Percentiles rank a stretch among this genome's conserved stretches.
Conservation (phyloP, 2,329 filamentous ascomycete genomes). For the Eutypa lata region DNA sequence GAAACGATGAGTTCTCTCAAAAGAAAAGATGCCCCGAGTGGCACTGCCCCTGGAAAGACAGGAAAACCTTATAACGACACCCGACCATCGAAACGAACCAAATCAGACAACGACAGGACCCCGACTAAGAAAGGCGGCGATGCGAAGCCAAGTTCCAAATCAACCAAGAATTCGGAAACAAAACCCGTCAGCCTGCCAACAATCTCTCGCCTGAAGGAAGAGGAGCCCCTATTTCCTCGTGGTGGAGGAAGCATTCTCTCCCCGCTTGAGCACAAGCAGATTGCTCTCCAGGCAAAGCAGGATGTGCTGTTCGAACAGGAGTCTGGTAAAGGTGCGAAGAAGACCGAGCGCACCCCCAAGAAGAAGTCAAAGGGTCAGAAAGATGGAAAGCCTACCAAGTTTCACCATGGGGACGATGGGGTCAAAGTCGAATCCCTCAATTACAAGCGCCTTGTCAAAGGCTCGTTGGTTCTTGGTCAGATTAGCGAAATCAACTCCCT, state of each 20-base stretch:
- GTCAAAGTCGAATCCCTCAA: conserved; percentile 83
- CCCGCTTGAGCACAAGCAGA: conserved; percentile 93
- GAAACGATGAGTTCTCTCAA: conserved; percentile 54
- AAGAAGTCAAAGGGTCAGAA: conserved; percentile 53
- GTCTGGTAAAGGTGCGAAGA: conserved; percentile 49
- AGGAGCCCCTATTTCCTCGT: conserved; percentile 88
- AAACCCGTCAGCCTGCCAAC: conserved; percentile 28
- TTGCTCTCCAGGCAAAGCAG: conserved; percentile 85
- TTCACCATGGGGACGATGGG: conserved; percentile 50
- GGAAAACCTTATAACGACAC: conserved; percentile 44
- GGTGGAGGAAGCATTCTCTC: conserved; percentile 89
- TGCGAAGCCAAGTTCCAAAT: conserved; percentile 21
- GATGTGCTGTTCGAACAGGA: conserved; percentile 89
- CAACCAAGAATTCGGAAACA: conserved; percentile 18
- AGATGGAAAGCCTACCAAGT: conserved; percentile 49
- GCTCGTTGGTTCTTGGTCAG: conserved; percentile 84
- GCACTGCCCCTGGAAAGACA: conserved; percentile 46
- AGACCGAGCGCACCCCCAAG: conserved; percentile 39
- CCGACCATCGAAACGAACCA: conserved; percentile 47
- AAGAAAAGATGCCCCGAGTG: conserved; percentile 55
- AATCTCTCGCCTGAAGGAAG: conserved; percentile 60
- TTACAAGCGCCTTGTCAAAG: conserved; percentile 84
- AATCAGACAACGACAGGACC: conserved; percentile 34
- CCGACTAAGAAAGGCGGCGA: conserved; percentile 27
- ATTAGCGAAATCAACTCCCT: conserved; percentile 76